These are phyloP conservation scores for Saccharomycopsis selenospora DNA, from an alignment of 805 yeast species.

Conservation along the genomic window DNA sequence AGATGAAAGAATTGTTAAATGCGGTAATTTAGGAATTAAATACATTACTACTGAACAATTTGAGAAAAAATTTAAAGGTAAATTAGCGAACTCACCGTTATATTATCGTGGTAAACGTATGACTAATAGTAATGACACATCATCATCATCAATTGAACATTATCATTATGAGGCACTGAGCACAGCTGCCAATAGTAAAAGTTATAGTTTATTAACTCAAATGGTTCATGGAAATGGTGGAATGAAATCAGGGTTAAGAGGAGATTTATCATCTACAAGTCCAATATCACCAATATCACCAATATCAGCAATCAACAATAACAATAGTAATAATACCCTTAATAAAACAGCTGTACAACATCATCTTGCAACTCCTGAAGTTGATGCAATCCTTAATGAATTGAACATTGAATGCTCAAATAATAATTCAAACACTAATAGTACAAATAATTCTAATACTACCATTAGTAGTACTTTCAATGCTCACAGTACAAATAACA, in stretches of 20 bases:
- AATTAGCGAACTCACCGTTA: slow-evolving; percentile 46
- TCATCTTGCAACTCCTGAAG: slow-evolving; percentile 22
- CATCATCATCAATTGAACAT: slow-evolving; percentile 9
- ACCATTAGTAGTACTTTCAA: slow-evolving; percentile 4
- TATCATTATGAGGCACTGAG: too few species aligned
- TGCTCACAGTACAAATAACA: slow-evolving; percentile 21
- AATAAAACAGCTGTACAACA: not conserved
- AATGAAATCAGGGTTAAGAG: slow-evolving; percentile 22
- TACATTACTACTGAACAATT: slow-evolving; percentile 37
- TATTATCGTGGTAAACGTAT: slow-evolving; percentile 28
- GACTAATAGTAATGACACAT: not conserved
- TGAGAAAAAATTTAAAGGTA: slow-evolving; percentile 44
- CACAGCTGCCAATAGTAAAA: slow-evolving; percentile 8
- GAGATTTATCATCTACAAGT: slow-evolving; percentile 3
- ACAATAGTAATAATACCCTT: too few species aligned
- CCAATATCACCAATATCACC: not conserved
- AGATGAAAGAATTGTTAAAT: slow-evolving; percentile 44
- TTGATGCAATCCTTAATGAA: slow-evolving; percentile 21
- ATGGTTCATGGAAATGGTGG: slow-evolving; percentile 23
- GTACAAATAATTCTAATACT: too few species aligned
- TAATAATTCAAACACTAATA: too few species aligned
- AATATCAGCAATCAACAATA: too few species aligned
- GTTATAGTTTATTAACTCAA: slow-evolving; percentile 21
- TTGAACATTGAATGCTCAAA: too few species aligned
- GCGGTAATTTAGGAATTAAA: slow-evolving; percentile 39